Evolutionary conservation across 805 yeast species (phyloP).

Genomic region (Kazachstania taianensis): DNA sequence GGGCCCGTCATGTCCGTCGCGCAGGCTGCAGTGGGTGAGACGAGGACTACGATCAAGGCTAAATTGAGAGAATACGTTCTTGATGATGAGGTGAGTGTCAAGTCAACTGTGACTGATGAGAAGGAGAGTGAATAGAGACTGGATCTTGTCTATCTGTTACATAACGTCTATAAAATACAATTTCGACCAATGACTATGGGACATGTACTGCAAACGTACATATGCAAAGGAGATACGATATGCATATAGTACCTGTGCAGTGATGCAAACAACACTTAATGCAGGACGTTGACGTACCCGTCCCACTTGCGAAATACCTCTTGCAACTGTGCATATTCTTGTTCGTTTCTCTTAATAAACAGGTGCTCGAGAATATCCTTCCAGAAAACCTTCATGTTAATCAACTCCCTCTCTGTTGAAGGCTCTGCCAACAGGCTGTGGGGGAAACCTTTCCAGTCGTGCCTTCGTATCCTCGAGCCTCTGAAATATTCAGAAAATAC

Average conservation of each 20-base stretch:
- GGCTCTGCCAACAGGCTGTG: slow-evolving; percentile 25
- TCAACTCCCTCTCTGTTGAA: slow-evolving; percentile 18
- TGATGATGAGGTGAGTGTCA: slow-evolving; percentile 34
- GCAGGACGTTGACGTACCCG: not conserved
- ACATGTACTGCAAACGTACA: not conserved
- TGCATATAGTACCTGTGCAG: not conserved
- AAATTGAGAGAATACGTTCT: slow-evolving; percentile 48
- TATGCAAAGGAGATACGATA: not conserved
- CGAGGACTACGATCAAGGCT: slow-evolving; percentile 44
- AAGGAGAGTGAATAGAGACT: too few species aligned
- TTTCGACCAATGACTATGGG: not conserved
- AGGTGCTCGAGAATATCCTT: slow-evolving; percentile 32
- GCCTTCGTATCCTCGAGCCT: slow-evolving; percentile 12
- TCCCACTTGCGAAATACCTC: slow-evolving; percentile 31
- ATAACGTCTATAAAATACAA: not conserved
- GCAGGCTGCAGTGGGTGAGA: slow-evolving; percentile 47
- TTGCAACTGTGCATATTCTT: slow-evolving; percentile 28
- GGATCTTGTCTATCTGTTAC: too few species aligned
- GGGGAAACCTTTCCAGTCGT: slow-evolving; percentile 24
- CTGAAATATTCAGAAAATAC: slow-evolving; percentile 45
- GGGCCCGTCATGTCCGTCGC: slow-evolving; percentile 61
- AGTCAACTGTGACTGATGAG: too few species aligned
- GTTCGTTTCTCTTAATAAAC: slow-evolving; percentile 30
- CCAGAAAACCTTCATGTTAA: slow-evolving; percentile 46
- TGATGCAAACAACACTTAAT: too few species aligned